These are phyloP conservation scores for Huntiella decipiens DNA, from an alignment of 2,329 filamentous ascomycete species.

Conservation along the genomic window DNA sequence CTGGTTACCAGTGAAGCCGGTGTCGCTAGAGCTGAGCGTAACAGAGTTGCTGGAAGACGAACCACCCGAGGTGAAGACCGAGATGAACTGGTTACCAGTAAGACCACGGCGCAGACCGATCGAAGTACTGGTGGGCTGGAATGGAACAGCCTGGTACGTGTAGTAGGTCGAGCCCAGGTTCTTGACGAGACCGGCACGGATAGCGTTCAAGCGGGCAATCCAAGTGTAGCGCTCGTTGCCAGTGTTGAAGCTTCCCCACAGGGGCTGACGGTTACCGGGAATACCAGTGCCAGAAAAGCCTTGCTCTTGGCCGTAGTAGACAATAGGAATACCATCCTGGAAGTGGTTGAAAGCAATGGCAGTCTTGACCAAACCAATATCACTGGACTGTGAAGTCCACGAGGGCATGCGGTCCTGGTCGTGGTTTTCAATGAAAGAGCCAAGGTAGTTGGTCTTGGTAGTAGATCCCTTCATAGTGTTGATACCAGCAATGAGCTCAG, in stretches of 20 bases:
- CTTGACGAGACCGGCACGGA: constrained; percentile 9
- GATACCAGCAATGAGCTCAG: constrained; percentile 40
- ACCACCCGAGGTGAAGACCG: constrained; percentile 11
- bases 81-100: constrained; percentile 10
- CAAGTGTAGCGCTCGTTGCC: constrained; percentile 9
- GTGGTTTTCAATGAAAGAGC: constrained; percentile 44
- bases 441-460: constrained; percentile 24
- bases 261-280: constrained; percentile 17
- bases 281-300: constrained; percentile 32
- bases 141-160: constrained; percentile 11
- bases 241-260: constrained; percentile 11
- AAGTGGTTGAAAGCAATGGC: constrained; percentile 13
- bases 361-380: constrained; percentile 35
- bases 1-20: constrained; percentile 10
- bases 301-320: constrained; percentile 44
- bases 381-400: constrained; percentile 20
- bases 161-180: constrained; percentile 8
- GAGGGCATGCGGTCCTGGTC: constrained; percentile 38
- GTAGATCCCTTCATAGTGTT: constrained; percentile 37
- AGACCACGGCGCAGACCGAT: constrained; percentile 11
- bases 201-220: constrained; percentile 9
- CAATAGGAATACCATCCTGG: constrained; percentile 33
- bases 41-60: constrained; percentile 10
- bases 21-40: constrained; percentile 8
- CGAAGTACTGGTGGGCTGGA: constrained; percentile 9